Evolutionary conservation across 176 grass and related monocot genomes (phyloP), one percentile per base, ranked within the genome.

Genomic region (Zizania latifolia): DNA sequence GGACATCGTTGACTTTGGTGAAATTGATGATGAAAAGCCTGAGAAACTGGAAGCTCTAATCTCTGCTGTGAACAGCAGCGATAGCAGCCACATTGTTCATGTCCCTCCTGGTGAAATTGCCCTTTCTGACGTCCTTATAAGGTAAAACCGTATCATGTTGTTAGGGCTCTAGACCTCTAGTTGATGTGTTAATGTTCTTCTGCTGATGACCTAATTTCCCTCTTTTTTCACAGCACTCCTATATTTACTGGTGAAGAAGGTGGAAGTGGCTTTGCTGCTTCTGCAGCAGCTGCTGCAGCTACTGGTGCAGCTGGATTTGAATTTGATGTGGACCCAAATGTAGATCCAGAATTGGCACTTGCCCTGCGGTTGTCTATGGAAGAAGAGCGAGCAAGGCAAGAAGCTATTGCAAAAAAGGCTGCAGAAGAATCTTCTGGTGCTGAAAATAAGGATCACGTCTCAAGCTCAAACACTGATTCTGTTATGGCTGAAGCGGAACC

Each of bases 1-100:
- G 74, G 96, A 99, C 48, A 84, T 99, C 70, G 92, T 99, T 77
- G 89, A 99, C 84, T 99, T 99, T 70, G 96, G 96, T 75, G 96
- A 99, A 81, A 84, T 77, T 8, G 92, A 99, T 28, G 79, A 95
- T 43, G 92, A 82, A 38, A 99, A 99, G 73, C 92, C 92, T 11
- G 96, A 99, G 83, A 99, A 99, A 58, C 72, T 99, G 63, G 89
- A 94, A 33, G 79, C 92, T 1, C 61, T 99, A 60, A 68, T 99
- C 21, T 26, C 83, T 82, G 84, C 92, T 58, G 85, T 86, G 19
- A 99, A 92, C 23, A 99, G 86, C 74, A 95, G 83, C 69, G 96
- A 99, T 61, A 88, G 86, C 70, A 95, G 92, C 57, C 89, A 99
- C 91, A 94, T 95, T 55, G 92, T 99, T 69, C 96, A 92, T 88